These are phyloP conservation scores for Penicillium italicum DNA, from an alignment of 2,329 filamentous ascomycete species.

Conservation along the genomic window DNA sequence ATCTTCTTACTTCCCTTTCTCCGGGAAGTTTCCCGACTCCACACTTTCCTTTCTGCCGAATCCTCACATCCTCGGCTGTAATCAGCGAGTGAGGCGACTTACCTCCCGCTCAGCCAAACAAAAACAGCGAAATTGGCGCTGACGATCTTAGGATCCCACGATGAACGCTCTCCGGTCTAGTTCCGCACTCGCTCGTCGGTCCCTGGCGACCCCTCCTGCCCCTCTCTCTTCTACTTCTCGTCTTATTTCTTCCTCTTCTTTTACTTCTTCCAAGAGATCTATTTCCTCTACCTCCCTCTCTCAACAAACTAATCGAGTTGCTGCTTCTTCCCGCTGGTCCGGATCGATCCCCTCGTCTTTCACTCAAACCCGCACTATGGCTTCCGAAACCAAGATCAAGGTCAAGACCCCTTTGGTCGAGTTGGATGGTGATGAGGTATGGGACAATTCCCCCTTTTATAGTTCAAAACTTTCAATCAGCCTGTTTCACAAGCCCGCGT, in stretches of 20 bases:
- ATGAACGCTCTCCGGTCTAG: constrained; percentile 39
- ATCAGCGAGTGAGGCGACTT: constrained; percentile 7
- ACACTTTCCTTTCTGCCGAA: constrained; percentile 38
- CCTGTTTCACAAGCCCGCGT: constrained; percentile 22
- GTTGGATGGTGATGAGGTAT: constrained; percentile 74
- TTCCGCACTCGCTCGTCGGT: constrained; percentile 40
- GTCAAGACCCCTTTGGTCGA: constrained; percentile 99
- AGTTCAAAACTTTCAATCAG: constrained; percentile 9
- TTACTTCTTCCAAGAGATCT: constrained; percentile 27
- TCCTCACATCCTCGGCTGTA: constrained; percentile 33
- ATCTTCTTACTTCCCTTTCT: constrained; percentile 4
- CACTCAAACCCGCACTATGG: constrained; percentile 46
- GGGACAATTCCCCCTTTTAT: constrained; percentile 15
- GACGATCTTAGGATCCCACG: constrained; percentile 18
- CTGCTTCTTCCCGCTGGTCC: constrained; percentile 31
- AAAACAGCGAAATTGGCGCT: constrained; percentile 15
- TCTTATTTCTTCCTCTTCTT: constrained; percentile 26
- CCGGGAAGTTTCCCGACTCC: constrained; percentile 22
- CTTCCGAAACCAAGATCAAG: constrained; percentile 77
- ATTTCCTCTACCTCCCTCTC: constrained; percentile 25
- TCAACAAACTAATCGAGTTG: constrained; percentile 19
- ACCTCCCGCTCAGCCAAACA: constrained; percentile 20
- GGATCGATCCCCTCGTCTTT: constrained; percentile 28
- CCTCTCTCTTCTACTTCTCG: constrained; percentile 30
- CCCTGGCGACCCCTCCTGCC: constrained; percentile 29